These are phyloP conservation scores for Saturnispora galanensis DNA, from an alignment of 805 yeast genomes.

Conservation along the genomic window DNA sequence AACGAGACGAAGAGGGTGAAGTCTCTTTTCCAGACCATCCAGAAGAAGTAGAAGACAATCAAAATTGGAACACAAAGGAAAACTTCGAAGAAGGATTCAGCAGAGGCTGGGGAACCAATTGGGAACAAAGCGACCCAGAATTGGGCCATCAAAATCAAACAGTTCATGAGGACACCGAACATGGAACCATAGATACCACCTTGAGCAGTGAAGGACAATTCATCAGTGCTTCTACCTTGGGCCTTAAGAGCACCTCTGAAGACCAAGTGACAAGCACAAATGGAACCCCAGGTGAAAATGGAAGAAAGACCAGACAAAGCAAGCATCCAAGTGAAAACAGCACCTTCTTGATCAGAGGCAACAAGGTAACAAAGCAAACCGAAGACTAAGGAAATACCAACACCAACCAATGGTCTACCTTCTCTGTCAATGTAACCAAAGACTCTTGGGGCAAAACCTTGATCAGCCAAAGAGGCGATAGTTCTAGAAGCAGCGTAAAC, in stretches of 20 bases:
- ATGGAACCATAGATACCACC: constrained; percentile 58
- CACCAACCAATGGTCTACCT: constrained; percentile 74
- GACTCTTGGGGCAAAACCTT: constrained; percentile 53
- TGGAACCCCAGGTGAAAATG: constrained; percentile 68
- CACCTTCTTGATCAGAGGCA: constrained; percentile 44
- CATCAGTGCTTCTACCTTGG: constrained; percentile 57
- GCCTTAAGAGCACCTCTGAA: constrained; percentile 54
- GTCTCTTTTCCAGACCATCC: constrained; percentile 31
- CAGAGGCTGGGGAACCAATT: constrained; percentile 39
- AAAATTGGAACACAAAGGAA: constrained; percentile 58
- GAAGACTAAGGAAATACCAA: constrained; percentile 39
- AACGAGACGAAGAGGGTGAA: constrained; percentile 37
- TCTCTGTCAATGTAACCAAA: constrained; percentile 60
- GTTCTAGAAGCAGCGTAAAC: constrained; percentile 66
- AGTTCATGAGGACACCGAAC: constrained; percentile 47
- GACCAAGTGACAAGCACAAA: constrained; percentile 55
- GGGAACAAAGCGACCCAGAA: constrained; percentile 79
- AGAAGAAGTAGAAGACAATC: constrained; percentile 33
- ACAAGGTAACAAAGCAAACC: constrained; percentile 53
- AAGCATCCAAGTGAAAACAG: constrained; percentile 61
- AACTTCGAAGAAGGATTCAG: constrained; percentile 48
- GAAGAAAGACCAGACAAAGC: constrained; percentile 70
- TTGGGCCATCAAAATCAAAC: constrained; percentile 57
- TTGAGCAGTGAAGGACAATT: constrained; percentile 55
- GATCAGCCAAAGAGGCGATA: constrained; percentile 54